Evolutionary conservation across 176 grass and related monocot genomes (phyloP), one percentile per base, ranked within the genome.

Genomic region (Zea mays): DNA sequence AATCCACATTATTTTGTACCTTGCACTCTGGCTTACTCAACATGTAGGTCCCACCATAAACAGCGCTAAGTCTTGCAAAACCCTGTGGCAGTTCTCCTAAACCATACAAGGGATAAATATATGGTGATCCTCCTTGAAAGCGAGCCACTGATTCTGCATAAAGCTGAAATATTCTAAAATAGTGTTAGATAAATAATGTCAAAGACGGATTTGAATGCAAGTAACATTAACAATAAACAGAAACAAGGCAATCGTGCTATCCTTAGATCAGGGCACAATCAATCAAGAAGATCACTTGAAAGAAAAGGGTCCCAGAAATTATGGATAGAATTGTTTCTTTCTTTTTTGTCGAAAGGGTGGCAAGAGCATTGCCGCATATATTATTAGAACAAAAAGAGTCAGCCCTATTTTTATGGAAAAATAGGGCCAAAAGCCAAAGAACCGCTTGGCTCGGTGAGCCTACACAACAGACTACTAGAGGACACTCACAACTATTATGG

Each of bases 41-140:
- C 95, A 97, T 94, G 61, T 97, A 97, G 43, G 91, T 97, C 65
- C 95, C 91, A 4, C 94, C 94, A 79, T 97, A 97, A 12, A 97
- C 94, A 79, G 94, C 94, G 82, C 91, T 97, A 63, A 97, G 91
- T 13, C 95, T 77, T 78, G 95, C 91, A 63, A 97, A 97, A 72
- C 80, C 95, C 91, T 97, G 95, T 44, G 95, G 95, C n/a, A 97
- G 85, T 87, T 97, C 95, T 76, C 89, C 91, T 78, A 97, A 72
- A 4, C 95, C 95, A 88, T 97, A 97, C 33, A 97, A 82, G 41
- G 91, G 91, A 82, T 97, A 97, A 77, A 97, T 97, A 74, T 97
- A 97, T 43, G 95, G 95, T 20, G 95, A 97, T 7, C 95, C 89
- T 80, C 91, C 95, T 97, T 97, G 95, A 72, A 97, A 97, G 27